Base-by-base conservation (phyloP, 768 basidiomycete species). In the Psilocybe subaeruginosa region DNA sequence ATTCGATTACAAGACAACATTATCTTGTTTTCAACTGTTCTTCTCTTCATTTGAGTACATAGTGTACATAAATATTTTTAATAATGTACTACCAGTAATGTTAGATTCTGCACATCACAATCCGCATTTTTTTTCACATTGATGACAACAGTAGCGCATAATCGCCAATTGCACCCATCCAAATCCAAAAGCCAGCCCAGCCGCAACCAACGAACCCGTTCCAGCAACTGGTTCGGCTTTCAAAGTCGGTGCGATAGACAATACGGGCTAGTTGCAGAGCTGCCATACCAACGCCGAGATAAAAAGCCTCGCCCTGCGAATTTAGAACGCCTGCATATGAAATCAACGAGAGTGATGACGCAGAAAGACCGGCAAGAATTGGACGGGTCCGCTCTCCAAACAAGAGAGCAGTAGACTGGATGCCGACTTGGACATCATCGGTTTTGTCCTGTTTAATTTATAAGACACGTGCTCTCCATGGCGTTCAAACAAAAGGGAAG, bases 361-460 rank as follows among this genome's bases (percentile, higher is more conserved):
- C 76, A 1, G 93, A 92, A 60, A 99, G 86, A 17, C 81, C 85
- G 19, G 82, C 73, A 53, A 99, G 84, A 66, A 97, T 87, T 0
- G 88, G 83, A 4, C 90, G 85, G 1, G 95, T 90, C 27, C 83
- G 80, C 35, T 84, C 78, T 29, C 90, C 93, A 70, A 99, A 99
- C 45, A 98, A 84, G 47, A 99, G 81, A 1, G 97, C 97, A 2
- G 95, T 99, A 11, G 95, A 97, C 61, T 89, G 92, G 72, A 99
- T 96, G 37, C 93, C 94, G 23, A 85, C 93, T 46, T 83, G 78
- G 53, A 92, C 80, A 69, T 99, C 97, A 78, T 99, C 97, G 14
- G 64, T 70, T 77, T 99, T 99, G 77, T 99, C 97, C 92, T 97
- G 72, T 0, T 33, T 3, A 1, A 14, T 43, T 43, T 16, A 43